Base-by-base conservation (phyloP, 495 filamentous ascomycete genomes). In the Aspergillus indologenus region DNA sequence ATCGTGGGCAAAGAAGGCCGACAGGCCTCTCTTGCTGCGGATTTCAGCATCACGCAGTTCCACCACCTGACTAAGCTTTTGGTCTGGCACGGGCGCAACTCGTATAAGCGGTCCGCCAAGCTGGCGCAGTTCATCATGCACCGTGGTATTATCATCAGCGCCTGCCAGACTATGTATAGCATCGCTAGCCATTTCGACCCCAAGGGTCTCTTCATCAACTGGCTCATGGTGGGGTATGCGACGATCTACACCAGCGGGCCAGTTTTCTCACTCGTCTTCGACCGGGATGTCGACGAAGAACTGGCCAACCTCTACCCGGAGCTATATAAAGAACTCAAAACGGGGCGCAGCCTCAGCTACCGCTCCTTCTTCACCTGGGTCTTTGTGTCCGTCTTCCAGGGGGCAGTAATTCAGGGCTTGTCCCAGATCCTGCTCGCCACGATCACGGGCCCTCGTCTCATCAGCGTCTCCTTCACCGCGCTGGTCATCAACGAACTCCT, bases 91-190 rank as follows among this genome's bases (percentile, higher is more conserved):
- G 95, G 95, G 1, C 84, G 95, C 15, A 98, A 98, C 64, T 91
- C 87, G 59, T 99, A 99, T 77, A 98, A 97, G 72, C 87, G 95
- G 22, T 90, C 85, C 45, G 93, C 94, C 17, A 99, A 99, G 72
- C 82, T 99, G 8, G 91, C 91, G 11, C 95, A 97, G 69, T 99
- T 99, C 65, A 93, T 99, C 63, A 99, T 99, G 67, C 95, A 99
- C 68, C 88, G 95, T 60, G 95, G 95, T 46, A 76, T 99, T 43
- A 93, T 98, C 65, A 96, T 98, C 70, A 87, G 83, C 53, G 90
- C 97, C 1, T 96, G 92, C 65, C 95, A 99, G 73, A 97, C 93
- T 0, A 91, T 99, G 82, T 99, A 92, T 75, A 94, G 89, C 71
- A 92, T 98, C 52, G 93, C 94, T 14, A 84, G 87, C 31, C 82